These are phyloP conservation scores for Trichosporon faecale DNA, from an alignment of 1,284 basidiomycete genomes.

Conservation along the genomic window DNA sequence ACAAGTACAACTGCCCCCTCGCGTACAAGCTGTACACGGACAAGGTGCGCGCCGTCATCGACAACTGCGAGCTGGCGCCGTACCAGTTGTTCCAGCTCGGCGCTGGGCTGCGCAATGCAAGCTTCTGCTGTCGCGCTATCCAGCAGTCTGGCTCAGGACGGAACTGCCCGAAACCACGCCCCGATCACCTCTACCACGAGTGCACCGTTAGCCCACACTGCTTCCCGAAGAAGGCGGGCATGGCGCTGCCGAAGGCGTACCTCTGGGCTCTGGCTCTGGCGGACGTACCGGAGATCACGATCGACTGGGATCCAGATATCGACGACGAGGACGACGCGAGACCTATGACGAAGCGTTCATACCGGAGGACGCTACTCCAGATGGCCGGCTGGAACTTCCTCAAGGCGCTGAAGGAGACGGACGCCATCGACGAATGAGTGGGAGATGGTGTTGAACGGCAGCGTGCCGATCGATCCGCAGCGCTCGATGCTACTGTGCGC, in stretches of 20 bases:
- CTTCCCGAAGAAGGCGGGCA: constrained; percentile 6
- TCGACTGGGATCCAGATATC: background rate
- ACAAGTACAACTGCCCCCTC: constrained; percentile 7
- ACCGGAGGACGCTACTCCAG: background rate
- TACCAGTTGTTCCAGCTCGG: constrained; percentile 7
- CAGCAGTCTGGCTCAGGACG: background rate
- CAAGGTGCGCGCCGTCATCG: constrained; percentile 4
- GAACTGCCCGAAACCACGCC: background rate
- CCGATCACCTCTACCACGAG: constrained; percentile 8
- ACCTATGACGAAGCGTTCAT: background rate
- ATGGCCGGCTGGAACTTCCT: constrained; percentile 7
- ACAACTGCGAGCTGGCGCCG: constrained; percentile 5
- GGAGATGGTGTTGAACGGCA: too few relatives aligned
- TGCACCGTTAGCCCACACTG: constrained; percentile 1
- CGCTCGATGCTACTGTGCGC: too few relatives aligned
- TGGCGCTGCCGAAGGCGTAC: background rate
- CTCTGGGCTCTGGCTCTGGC: background rate
- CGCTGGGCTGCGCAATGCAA: constrained; percentile 3
- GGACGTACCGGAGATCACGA: constrained; percentile 1
- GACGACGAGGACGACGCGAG: constrained; percentile 2
- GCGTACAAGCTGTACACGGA: constrained; percentile 7
- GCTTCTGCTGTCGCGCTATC: constrained; percentile 6
- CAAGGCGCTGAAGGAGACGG: constrained; percentile 8
- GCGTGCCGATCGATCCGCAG: too few relatives aligned
- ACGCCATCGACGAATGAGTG: background rate